Evolutionary conservation across 106 monocot genomes (phyloP).

Genomic region (Dendrobium nobile): DNA sequence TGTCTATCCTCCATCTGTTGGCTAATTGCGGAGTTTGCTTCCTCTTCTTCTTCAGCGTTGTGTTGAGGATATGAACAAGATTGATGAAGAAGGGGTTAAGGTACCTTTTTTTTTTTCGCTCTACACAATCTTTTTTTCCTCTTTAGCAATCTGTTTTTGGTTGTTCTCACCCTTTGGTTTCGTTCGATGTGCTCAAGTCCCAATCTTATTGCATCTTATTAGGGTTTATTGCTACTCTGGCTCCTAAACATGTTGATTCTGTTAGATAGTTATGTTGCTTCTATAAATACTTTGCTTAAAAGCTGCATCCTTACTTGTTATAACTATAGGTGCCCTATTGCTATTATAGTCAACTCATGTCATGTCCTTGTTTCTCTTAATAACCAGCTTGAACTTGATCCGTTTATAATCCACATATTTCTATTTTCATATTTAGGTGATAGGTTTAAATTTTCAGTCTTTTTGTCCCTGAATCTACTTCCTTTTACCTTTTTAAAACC

Average conservation of each 20-base stretch:
- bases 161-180: background rate
- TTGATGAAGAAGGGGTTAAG: background rate
- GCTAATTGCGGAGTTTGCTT: background rate
- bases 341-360: too few species aligned
- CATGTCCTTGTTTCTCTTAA: too few species aligned
- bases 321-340: background rate
- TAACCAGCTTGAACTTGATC: background rate
- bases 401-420: background rate
- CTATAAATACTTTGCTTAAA: background rate
- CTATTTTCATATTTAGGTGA: background rate
- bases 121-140: background rate
- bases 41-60: background rate
- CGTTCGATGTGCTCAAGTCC: background rate
- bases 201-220: background rate
- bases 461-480: background rate
- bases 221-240: conserved; percentile 1
- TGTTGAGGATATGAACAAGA: background rate
- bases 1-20: background rate
- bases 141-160: background rate
- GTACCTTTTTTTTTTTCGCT: background rate
- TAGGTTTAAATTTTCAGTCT: background rate
- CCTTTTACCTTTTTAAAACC: background rate
- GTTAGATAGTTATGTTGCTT: background rate
- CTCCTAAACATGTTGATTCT: background rate
- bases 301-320: background rate